Base-by-base conservation (phyloP, 345 rosid species). In the Firmiana major region DNA sequence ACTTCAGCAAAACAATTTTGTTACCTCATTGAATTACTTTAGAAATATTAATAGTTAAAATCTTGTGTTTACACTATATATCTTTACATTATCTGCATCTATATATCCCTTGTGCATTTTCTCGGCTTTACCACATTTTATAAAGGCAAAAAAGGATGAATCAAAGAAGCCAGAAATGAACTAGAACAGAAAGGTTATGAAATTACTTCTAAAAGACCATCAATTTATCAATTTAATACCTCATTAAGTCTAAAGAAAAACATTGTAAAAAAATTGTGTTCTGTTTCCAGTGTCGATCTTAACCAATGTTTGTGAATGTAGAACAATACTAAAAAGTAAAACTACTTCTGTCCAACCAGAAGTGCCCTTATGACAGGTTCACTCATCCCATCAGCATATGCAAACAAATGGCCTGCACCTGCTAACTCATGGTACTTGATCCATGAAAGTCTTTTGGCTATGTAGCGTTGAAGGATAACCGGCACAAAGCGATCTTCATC, bases 401-500 rank as follows among this genome's bases (percentile, higher is more conserved):
- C 64, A 59, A 90, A 62, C 77, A 88, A 24, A 77, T 89, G 94
- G 54, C 94, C 94, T 7, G 86, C 83, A 53, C 91, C 90, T 10
- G 87, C 78, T 15, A 91, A 28, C 76, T 91, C 94, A 43, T 86
- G 91, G 84, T 88, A 88, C 26, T 63, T 75, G 63, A 91, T 85
- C 94, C 94, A 91, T 65, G 90, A 79, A 22, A 85, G 88, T 65
- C 71, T 85, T 70, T 77, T 28, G 1, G 60, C 80, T 0, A 91
- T 86, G 76, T 80, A 83, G 1, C 85, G 84, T 79, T 89, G 93
- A 65, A 88, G 84, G 49, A 38, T 73, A 26, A 78, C 82, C 0
- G 92, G 87, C 73, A 88, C 87, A 42, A 89, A 74, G 78, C 65
- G 76, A 80, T 94, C 98, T 4, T 89, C 96, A 51, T 87, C 88